A percentile compares a stretch with the other conserved stretches of the same genome.
These are phyloP conservation scores for Chaetomium sp. DNA, from an alignment of 2,329 filamentous ascomycete species.

Conservation along the genomic window DNA sequence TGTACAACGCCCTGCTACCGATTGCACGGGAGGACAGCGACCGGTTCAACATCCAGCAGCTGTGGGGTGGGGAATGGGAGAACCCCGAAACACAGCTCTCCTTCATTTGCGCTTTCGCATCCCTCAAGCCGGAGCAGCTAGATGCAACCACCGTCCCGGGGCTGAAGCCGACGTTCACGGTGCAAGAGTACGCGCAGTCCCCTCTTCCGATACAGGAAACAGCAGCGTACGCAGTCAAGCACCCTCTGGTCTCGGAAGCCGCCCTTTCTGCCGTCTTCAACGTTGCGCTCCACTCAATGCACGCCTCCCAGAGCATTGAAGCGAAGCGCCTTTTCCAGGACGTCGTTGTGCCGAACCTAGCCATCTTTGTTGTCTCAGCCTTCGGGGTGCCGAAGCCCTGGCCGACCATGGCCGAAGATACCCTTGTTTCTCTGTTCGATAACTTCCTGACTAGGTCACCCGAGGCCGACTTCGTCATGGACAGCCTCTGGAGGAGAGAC, in stretches of 20 bases:
- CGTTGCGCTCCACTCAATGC: conserved; percentile 62
- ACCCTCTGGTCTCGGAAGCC: conserved; percentile 85
- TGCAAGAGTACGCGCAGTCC: conserved; percentile 57
- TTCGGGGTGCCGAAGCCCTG: conserved; percentile 78
- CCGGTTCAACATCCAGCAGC: conserved; percentile 77
- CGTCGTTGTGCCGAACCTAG: conserved; percentile 71
- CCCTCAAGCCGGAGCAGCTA: conserved; percentile 71
- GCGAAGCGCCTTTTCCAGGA: conserved; percentile 67
- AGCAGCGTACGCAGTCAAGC: conserved; percentile 68
- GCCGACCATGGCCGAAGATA: conserved; percentile 73
- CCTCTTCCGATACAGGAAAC: conserved; percentile 53
- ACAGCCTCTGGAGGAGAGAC: conserved; percentile 90
- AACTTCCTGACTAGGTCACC: conserved; percentile 80
- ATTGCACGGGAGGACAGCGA: conserved; percentile 64
- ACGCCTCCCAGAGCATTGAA: conserved; percentile 64
- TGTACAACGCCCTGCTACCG: conserved; percentile 78
- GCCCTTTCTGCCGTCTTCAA: conserved; percentile 73
- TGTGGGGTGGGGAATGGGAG: conserved; percentile 92
- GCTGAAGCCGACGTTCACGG: conserved; percentile 74
- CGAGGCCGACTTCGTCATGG: conserved; percentile 83
- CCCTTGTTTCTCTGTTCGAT: conserved; percentile 75
- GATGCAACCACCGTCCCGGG: conserved; percentile 85
- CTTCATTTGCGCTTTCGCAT: conserved; percentile 87
- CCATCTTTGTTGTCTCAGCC: conserved; percentile 77
- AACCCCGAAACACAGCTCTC: conserved; percentile 86